Conservation (phyloP, 2,329 filamentous ascomycete species). For the Clonostachys rosea region DNA sequence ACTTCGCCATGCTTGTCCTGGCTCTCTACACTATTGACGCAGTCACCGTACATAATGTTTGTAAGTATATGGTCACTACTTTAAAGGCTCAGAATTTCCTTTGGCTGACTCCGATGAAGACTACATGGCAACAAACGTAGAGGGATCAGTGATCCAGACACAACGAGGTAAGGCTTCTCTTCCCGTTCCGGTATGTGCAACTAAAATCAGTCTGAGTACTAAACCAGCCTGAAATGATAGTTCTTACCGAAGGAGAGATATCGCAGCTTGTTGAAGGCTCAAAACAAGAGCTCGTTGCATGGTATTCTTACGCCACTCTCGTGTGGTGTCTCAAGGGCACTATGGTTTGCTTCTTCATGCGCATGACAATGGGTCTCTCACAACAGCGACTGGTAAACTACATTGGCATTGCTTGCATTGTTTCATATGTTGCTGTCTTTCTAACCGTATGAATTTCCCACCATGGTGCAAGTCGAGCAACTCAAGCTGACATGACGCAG, state of each 20-base stretch:
- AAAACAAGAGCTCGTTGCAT: constrained; percentile 27
- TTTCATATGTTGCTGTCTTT: constrained; percentile 10
- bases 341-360: constrained; percentile 18
- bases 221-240: not conserved
- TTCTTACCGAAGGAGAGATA: constrained; percentile 17
- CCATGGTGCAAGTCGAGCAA: too few relatives aligned
- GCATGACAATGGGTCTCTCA: constrained; percentile 17
- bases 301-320: constrained; percentile 30
- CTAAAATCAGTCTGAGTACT: too few relatives aligned
- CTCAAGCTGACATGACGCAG: constrained; percentile 3
- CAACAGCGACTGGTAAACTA: constrained; percentile 12
- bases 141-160: constrained; percentile 4
- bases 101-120: constrained; percentile 3
- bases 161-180: constrained; percentile 1
- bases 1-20: constrained; percentile 23
- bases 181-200: not conserved
- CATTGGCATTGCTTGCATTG: not conserved
- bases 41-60: constrained; percentile 24
- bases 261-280: constrained; percentile 20
- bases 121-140: constrained; percentile 11
- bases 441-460: constrained; percentile 7
- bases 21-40: constrained; percentile 26
- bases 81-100: not conserved
- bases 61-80: constrained; percentile 7
- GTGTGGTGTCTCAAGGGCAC: constrained; percentile 25